Base-by-base conservation (phyloP, 2,329 filamentous ascomycete genomes). In the Stemphylium vesicarium region DNA sequence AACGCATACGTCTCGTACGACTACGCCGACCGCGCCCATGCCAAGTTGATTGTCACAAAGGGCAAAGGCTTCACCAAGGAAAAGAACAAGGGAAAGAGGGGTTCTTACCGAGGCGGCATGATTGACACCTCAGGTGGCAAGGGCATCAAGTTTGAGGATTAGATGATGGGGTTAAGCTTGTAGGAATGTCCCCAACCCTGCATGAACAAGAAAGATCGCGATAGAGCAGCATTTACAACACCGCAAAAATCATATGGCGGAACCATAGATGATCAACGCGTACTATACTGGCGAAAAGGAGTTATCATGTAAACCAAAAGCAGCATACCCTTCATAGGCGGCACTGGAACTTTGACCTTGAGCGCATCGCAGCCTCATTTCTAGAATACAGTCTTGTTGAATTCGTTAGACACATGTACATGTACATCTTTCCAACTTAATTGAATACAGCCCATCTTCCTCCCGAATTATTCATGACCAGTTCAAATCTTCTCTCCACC, bases 31-130 rank as follows among this genome's bases (percentile, higher is more conserved):
- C 87, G 87, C 65, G 96, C 96, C 8, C 91, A 93, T 72, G 85
- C 92, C 64, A 93, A 97, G 73, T 80, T 99, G 60, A 91, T 92
- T 43, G 85, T 96, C 35, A 98, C 94, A 29, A 91, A 89, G 75
- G 95, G 95, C 69, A 98, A 97, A 80, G 92, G 92, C 4, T 99
- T 99, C 79, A 98, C 94, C 56, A 99, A 99, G 82, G 95, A 98
- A 82, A 99, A 99, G 87, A 99, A 99, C 80, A 99, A 99, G 75
- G 78, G 79, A 71, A 80, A 81, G 73, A 84, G 87, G 66, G 95
- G 95, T 45, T 91, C 89, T 63, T 99, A 96, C 82, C 87, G 90
- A 42, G 95, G 95, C 39, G 95, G 95, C 6, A 78, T 84, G 47
- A 96, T 99, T 69, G 93, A 99, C 73, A 90, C 94, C 48, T 79